Evolutionary conservation across 768 basidiomycete species (phyloP).

Genomic region (Pleurotus giganteus): DNA sequence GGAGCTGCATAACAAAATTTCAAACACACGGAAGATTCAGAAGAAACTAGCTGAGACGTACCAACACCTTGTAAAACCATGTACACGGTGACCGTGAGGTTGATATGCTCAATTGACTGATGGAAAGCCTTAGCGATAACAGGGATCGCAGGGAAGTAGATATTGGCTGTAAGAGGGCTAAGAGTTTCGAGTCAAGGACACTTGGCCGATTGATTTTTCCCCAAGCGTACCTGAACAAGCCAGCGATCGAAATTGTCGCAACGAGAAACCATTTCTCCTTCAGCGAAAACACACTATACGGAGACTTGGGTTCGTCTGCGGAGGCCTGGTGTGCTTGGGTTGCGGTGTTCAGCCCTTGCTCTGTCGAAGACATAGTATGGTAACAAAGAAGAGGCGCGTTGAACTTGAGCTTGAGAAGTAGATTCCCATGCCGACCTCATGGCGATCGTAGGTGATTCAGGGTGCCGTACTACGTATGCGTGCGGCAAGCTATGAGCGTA

Average conservation of each 20-base stretch:
- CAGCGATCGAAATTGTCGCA: constrained; percentile 52
- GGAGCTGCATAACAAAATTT: constrained; percentile 39
- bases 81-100: constrained; percentile 78
- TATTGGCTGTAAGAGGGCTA: constrained; percentile 71
- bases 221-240: constrained; percentile 55
- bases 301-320: neutral
- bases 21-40: constrained; percentile 1
- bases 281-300: constrained; percentile 48
- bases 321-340: neutral
- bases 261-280: constrained; percentile 73
- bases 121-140: constrained; percentile 59
- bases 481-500: too few species aligned
- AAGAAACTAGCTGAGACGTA: constrained; percentile 23
- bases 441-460: too few species aligned
- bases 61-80: constrained; percentile 67
- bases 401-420: too few species aligned
- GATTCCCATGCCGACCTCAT: too few species aligned
- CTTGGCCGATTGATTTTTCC: neutral
- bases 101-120: constrained; percentile 69
- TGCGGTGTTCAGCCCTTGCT: too few species aligned
- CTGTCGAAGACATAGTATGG: too few species aligned
- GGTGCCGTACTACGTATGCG: too few species aligned
- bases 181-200: neutral
- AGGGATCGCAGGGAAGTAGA: constrained; percentile 82
- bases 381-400: too few species aligned